phyloP scores from a whole-genome alignment of 345 rosid species.

The Salix arbutifolia region DNA sequence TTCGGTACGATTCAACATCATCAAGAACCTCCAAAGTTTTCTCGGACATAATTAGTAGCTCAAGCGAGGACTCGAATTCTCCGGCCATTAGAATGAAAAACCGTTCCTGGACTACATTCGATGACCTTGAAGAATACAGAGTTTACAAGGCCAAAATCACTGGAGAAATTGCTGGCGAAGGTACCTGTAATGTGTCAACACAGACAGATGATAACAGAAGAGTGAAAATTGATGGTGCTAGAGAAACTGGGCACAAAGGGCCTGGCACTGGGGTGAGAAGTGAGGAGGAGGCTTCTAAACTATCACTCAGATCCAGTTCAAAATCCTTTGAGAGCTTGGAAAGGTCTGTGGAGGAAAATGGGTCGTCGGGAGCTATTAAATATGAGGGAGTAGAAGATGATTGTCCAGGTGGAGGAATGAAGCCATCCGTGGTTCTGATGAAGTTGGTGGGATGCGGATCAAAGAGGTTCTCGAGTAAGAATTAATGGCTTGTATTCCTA shows the following conservation, averaged over 20 bases:
- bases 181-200: neutral
- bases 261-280: neutral
- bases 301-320: neutral
- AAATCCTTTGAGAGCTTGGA: neutral
- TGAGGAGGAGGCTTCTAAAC: constrained; percentile 19
- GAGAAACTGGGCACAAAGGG: constrained; percentile 1
- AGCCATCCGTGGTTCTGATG: constrained; percentile 8
- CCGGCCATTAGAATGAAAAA: constrained; percentile 10
- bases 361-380: neutral
- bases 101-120: constrained; percentile 17
- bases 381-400: neutral
- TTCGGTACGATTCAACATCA: constrained; percentile 23
- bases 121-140: constrained; percentile 17
- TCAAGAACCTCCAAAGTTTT: constrained; percentile 24
- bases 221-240: neutral
- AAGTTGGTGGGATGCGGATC: constrained; percentile 19
- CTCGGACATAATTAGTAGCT: constrained; percentile 24
- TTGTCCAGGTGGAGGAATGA: neutral
- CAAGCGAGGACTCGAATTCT: constrained; percentile 24
- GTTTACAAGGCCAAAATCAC: constrained; percentile 26
- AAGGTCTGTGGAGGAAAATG: neutral
- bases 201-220: constrained; percentile 3
- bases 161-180: constrained; percentile 4
- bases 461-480: neutral
- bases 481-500: neutral